A percentile compares a stretch with the other conserved stretches of the same genome.
phyloP scores from a whole-genome alignment of 768 basidiomycete species.

The Podaxis sp. region DNA sequence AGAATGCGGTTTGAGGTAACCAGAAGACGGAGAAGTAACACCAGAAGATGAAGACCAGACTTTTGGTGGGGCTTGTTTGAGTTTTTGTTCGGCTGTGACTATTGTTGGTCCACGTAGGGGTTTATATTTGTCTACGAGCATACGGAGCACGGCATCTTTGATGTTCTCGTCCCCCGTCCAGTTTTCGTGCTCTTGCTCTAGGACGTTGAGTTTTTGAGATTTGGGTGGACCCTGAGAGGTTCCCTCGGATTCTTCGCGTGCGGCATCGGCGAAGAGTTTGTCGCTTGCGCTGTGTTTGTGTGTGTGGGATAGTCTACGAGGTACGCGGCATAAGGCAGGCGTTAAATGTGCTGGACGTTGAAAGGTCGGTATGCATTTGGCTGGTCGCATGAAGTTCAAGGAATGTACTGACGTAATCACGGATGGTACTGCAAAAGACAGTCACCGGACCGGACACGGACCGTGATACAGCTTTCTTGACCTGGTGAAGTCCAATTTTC shows the following conservation, averaged over 20 bases:
- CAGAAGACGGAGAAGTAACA: conserved; percentile 17
- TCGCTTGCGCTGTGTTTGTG: conserved; percentile 35
- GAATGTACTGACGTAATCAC: neutral
- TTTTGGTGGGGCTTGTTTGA: conserved; percentile 45
- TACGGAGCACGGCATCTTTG: conserved; percentile 68
- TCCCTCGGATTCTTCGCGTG: conserved; percentile 41
- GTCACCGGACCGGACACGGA: neutral
- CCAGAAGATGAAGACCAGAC: neutral
- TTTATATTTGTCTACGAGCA: conserved; percentile 87
- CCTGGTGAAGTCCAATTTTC: too few relatives aligned
- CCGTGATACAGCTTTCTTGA: too few relatives aligned
- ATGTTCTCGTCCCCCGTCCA: conserved; percentile 78
- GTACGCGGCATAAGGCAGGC: neutral
- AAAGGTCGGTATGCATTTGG: neutral
- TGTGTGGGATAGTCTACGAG: neutral
- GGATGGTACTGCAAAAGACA: too few relatives aligned
- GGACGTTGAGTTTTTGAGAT: conserved; percentile 12
- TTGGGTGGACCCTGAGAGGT: conserved; percentile 11
- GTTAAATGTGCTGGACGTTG: neutral
- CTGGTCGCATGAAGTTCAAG: neutral
- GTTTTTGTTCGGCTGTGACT: conserved; percentile 60
- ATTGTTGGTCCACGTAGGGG: conserved; percentile 63
- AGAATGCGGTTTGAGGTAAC: conserved; percentile 12
- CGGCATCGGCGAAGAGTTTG: conserved; percentile 66
- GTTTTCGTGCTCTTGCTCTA: conserved; percentile 48